Evolutionary conservation across 352 stramenopile genomes (phyloP), one percentile per base, ranked within the genome.

Genomic region (Phytophthora ohioensis): DNA sequence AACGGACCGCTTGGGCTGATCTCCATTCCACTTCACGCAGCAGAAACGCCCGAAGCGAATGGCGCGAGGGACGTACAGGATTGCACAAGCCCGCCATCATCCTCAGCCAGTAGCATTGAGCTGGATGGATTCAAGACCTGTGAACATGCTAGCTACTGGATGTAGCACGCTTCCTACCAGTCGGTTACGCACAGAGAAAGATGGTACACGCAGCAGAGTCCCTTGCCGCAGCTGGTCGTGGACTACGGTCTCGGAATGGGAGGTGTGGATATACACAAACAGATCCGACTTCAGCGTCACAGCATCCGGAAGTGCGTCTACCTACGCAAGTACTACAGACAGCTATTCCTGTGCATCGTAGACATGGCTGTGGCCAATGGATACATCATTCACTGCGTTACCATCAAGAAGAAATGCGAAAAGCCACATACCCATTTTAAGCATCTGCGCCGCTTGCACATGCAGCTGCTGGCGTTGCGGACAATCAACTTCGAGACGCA

Each of bases 321-420:
- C 0, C 45, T 75, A 1, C 42, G 36, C 5, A 71, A 73, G 47
- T 78, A 78, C 61, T 69, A 72, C 66, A 78, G 72, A 15, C 54
- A 55, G 13, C 5, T 78, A n/a, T 69, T 75, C 38, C 31, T 78
- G 27, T 60, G 57, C 7, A 41, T 78, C 1, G 56, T 75, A 21
- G 61, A 75, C 41, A 78, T 67, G 71, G 48, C 61, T 3, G 12
- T 73, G 0, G 49, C 71, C 2, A 72, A 72, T 51, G 39, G 34
- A 0, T 75, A 57, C 39, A 64, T 78, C 32, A 21, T 77, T 11
- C 46, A 69, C 35, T 39, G 49, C 3, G n/a, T 63, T 2, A 56
- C 41, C 4, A 34, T 66, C 8, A 46, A 54, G 9, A 53, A 62
- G 3, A 53, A 56, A 11, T 11, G 47, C 8, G n/a, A 62, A 35